Evolutionary conservation across 192 early-diverging fungal species (phyloP), one percentile per base, ranked within the genome.

Genomic region (Podila horticola): DNA sequence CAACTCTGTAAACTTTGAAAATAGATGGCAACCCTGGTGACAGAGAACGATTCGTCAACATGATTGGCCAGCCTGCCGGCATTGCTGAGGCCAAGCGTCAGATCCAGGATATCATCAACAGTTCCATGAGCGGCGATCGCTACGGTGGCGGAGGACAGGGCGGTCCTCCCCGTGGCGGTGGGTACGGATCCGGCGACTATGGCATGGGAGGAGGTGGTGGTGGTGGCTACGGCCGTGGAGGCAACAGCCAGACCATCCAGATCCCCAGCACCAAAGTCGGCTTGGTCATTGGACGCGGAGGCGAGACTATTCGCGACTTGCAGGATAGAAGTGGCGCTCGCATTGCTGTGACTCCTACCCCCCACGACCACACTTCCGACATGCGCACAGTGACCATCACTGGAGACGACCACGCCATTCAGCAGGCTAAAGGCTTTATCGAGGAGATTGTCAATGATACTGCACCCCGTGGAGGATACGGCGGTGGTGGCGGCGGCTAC

Each of bases 231-330:
- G 72, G 82, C 30, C 34, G 79, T 48, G 66, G 75, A 63, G 75
- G 83, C 7, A 64, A 75, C 17, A 85, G 71, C 17, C 66, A 83
- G n/a, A 84, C 86, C 17, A 89, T 93, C 19, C 82, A 86, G 66
- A 89, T 93, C 64, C 92, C 92, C 22, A 85, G 84, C 31, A 65
- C 76, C 62, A 92, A 92, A 66, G 95, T 97, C 10, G 96, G 96
- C 0, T 84, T 97, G 41, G 91, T 97, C 8, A 97, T 97, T 83
- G 92, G 92, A 24, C 81, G 91, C 34, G 88, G 92, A 49, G 93
- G 93, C 17, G 93, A 95, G 74, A 95, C 88, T 15, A 95, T 95
- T 74, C 85, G 91, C 22, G 88, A 89, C 55, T 85, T 95, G 20
- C 91, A 95, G 82, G 85, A 87, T 52, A 68, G 86, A 33, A 89